phyloP scores from a whole-genome alignment of 164 flowering plant genomes.

The Umbellularia californica region DNA sequence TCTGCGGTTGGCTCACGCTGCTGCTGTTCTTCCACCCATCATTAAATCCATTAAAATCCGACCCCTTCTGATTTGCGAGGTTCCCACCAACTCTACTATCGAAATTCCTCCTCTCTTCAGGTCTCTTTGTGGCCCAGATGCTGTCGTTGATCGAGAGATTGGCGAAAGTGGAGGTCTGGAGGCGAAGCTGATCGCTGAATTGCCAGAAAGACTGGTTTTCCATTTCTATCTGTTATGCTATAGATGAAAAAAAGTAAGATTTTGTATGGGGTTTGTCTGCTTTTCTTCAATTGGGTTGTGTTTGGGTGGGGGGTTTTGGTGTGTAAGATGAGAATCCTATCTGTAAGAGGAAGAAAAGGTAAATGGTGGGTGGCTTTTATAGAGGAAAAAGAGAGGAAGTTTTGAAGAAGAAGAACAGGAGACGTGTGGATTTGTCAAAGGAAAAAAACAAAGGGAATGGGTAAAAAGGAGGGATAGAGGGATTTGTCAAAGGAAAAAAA shows the following conservation, averaged over 20 bases:
- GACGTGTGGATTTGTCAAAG: background rate
- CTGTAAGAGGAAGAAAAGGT: too few relatives aligned
- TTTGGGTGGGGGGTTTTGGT: background rate
- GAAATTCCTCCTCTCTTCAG: slow-evolving; percentile 61
- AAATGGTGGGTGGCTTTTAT: background rate
- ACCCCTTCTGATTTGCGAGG: slow-evolving; percentile 13
- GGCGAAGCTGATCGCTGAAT: slow-evolving; percentile 83
- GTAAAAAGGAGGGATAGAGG: background rate
- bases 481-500: background rate
- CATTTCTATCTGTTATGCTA: slow-evolving; percentile 24
- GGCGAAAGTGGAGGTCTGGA: slow-evolving; percentile 45
- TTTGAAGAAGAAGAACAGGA: background rate
- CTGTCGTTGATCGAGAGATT: slow-evolving; percentile 70
- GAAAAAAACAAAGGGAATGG: background rate
- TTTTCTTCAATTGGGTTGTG: background rate
- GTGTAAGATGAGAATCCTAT: background rate
- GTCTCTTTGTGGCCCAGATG: slow-evolving; percentile 59
- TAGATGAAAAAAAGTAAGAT: too few relatives aligned
- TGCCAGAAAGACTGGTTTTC: slow-evolving; percentile 77
- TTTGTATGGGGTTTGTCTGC: background rate
- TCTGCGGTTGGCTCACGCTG: background rate
- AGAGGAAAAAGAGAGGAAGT: background rate
- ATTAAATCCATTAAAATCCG: slow-evolving; percentile 33
- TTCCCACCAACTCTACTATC: slow-evolving; percentile 59
- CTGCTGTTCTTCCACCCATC: slow-evolving; percentile 46